Percentiles rank a stretch among this genome's conserved stretches.
phyloP scores from a whole-genome alignment of 352 stramenopile genomes.

The Pythium brassicae region DNA sequence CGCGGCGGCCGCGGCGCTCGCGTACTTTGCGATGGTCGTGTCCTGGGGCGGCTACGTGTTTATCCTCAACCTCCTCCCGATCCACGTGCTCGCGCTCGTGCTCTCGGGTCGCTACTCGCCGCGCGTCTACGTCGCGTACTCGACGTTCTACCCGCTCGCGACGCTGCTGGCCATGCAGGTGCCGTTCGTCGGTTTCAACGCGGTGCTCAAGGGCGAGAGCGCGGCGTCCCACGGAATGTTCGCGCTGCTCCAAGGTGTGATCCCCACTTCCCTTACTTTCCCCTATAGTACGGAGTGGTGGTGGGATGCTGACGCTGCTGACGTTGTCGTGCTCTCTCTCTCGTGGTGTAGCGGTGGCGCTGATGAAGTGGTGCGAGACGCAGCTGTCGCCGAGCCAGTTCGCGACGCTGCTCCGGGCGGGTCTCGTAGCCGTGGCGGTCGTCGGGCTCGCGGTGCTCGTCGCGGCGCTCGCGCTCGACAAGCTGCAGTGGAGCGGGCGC shows the following conservation, averaged over 20 bases:
- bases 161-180: slow-evolving; percentile 96
- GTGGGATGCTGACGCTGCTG: background rate
- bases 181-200: slow-evolving; percentile 98
- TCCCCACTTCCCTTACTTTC: no score
- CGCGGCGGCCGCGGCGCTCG: slow-evolving; percentile 57
- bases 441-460: slow-evolving; percentile 34
- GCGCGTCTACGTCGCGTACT: slow-evolving; percentile 96
- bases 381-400: slow-evolving; percentile 48
- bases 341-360: slow-evolving; percentile 33
- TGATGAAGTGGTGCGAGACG: slow-evolving; percentile 46
- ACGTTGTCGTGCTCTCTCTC: background rate
- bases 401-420: slow-evolving; percentile 35
- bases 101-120: slow-evolving; percentile 87
- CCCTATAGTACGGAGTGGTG: no score
- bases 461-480: slow-evolving; percentile 57
- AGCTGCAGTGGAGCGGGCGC: slow-evolving; percentile 89
- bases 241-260: slow-evolving; percentile 75
- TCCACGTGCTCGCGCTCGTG: slow-evolving; percentile 92
- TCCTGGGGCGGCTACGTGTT: slow-evolving; percentile 99
- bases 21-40: slow-evolving; percentile 97
- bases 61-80: slow-evolving; percentile 98
- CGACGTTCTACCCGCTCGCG: slow-evolving; percentile 96
- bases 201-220: slow-evolving; percentile 82
- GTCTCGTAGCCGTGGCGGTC: slow-evolving; percentile 25
- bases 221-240: slow-evolving; percentile 91